Evolutionary conservation across 2,329 filamentous ascomycete genomes (phyloP).

Genomic region (Trichoderma atroviride): DNA sequence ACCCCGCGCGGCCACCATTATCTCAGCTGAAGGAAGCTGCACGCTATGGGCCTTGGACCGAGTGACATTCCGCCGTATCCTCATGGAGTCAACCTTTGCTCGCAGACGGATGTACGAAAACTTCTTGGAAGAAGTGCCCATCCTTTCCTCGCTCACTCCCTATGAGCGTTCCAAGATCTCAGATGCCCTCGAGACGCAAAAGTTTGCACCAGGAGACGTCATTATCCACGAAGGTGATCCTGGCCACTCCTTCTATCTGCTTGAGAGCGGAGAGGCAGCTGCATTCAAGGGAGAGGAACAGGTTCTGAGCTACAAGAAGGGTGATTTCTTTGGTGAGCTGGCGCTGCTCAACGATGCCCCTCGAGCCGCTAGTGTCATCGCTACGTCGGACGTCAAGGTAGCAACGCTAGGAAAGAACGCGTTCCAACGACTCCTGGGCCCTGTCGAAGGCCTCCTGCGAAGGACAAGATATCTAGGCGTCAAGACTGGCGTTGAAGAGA

Average conservation of each 20-base stretch:
- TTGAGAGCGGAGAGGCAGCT: constrained; percentile 85
- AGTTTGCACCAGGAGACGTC: constrained; percentile 74
- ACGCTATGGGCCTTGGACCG: constrained; percentile 94
- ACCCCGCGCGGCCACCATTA: constrained; percentile 89
- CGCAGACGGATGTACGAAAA: constrained; percentile 95
- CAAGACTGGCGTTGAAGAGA: constrained; percentile 64
- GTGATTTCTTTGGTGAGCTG: constrained; percentile 96
- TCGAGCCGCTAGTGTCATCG: constrained; percentile 84
- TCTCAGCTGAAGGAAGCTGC: constrained; percentile 76
- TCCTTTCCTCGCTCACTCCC: constrained; percentile 78
- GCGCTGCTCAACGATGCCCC: constrained; percentile 92
- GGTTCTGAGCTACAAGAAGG: constrained; percentile 83
- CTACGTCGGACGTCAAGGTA: constrained; percentile 86
- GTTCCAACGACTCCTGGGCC: constrained; percentile 89
- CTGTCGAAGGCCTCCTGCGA: constrained; percentile 93
- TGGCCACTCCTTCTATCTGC: constrained; percentile 86
- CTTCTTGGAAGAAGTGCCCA: constrained; percentile 90
- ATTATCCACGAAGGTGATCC: constrained; percentile 93
- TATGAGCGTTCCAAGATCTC: constrained; percentile 98
- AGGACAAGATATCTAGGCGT: constrained; percentile 67
- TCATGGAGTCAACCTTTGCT: constrained; percentile 98
- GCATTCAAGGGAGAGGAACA: constrained; percentile 79
- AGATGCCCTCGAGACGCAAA: constrained; percentile 89
- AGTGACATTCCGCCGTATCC: constrained; percentile 92
- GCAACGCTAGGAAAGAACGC: constrained; percentile 90